Evolutionary conservation across 768 basidiomycete genomes (phyloP).

Genomic region (Coprinopsis sp.): DNA sequence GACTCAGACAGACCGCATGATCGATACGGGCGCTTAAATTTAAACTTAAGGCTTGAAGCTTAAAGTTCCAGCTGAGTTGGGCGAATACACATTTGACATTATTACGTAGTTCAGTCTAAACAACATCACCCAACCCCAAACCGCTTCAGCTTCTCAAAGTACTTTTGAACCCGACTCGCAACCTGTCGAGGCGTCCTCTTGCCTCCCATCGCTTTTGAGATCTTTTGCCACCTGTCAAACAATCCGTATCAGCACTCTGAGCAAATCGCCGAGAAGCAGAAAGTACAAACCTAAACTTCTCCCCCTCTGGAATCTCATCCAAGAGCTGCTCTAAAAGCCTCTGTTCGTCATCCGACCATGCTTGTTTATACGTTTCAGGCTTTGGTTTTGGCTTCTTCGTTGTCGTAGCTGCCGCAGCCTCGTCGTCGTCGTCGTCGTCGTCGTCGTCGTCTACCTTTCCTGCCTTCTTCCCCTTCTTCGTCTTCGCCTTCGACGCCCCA

Average conservation of each 20-base stretch:
- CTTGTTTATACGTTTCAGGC: conserved; percentile 78
- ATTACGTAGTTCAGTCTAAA: too few relatives aligned
- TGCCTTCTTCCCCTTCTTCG: conserved; percentile 31
- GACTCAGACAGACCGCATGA: too few relatives aligned
- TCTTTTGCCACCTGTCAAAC: conserved; percentile 78
- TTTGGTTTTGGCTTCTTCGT: conserved; percentile 34
- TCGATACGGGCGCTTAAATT: too few relatives aligned
- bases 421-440: too few relatives aligned
- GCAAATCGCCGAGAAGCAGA: too few relatives aligned
- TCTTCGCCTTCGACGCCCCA: too few relatives aligned
- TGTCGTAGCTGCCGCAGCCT: conserved; percentile 8
- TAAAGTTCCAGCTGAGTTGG: too few relatives aligned
- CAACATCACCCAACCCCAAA: conserved; percentile 56
- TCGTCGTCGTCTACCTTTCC: conserved; percentile 1
- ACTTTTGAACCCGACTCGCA: conserved; percentile 86
- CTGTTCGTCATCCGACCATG: conserved; percentile 75
- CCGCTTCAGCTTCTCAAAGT: conserved; percentile 77
- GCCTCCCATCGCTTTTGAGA: conserved; percentile 78
- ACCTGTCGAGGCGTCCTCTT: conserved; percentile 76
- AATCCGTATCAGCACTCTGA: too few relatives aligned
- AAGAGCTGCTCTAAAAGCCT: conserved; percentile 70
- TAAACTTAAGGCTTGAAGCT: too few relatives aligned
- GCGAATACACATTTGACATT: too few relatives aligned
- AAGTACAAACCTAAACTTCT: conserved; percentile 68
- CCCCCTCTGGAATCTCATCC: conserved; percentile 72